phyloP scores from a whole-genome alignment of 2,329 filamentous ascomycete genomes.

The Cladosporium velox region DNA sequence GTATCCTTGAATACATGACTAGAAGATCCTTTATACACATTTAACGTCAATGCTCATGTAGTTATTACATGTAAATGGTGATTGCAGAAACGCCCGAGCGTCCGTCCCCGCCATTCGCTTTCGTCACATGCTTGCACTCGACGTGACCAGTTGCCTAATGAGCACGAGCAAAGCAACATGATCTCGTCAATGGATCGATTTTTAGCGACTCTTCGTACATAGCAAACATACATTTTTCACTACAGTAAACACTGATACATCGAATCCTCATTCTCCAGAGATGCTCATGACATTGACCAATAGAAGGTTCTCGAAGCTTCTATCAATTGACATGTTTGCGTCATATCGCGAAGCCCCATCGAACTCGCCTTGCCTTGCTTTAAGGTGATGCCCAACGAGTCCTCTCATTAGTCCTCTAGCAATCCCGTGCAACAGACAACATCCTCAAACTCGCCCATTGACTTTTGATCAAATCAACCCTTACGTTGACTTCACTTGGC shows the following conservation, averaged over 20 bases:
- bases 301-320: slow-evolving; percentile 18
- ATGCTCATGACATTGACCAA: neutral
- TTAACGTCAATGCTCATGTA: neutral
- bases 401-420: neutral
- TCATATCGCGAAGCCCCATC: slow-evolving; percentile 12
- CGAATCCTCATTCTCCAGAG: neutral
- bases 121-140: slow-evolving; percentile 5
- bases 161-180: neutral
- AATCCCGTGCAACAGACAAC: slow-evolving; percentile 17
- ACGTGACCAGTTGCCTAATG: neutral
- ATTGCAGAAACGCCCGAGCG: neutral
- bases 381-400: slow-evolving; percentile 12
- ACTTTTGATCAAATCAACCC: neutral
- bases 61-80: neutral
- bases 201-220: neutral
- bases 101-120: neutral
- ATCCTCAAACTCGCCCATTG: slow-evolving; percentile 8
- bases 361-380: slow-evolving; percentile 17
- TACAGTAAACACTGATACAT: neutral
- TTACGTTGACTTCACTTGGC: neutral
- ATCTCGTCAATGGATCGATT: neutral
- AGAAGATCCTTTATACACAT: neutral
- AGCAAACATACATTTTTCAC: neutral
- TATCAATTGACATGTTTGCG: slow-evolving; percentile 3
- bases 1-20: neutral